Base-by-base conservation (phyloP, 2,329 filamentous ascomycete genomes). In the Cercospora janseana region DNA sequence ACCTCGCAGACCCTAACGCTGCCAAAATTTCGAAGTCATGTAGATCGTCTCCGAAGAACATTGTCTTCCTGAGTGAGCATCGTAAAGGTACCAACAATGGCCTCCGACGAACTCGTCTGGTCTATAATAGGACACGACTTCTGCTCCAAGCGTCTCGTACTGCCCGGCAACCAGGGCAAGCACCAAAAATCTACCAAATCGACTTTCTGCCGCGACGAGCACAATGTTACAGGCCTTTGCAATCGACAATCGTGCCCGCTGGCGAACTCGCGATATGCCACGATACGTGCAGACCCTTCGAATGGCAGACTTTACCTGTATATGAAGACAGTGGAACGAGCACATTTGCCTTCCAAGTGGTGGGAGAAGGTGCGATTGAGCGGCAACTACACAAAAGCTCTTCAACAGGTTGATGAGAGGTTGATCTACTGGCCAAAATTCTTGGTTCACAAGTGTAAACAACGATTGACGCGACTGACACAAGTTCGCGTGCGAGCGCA, bases 41-140 rank as follows among this genome's bases (percentile, higher is more conserved):
- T 20, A 23, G 29, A 35, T 24, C 35, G 16, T 45, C 21, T 20
- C 28, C 21, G n/a, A n/a, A 9, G 20, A 13, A 40, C 35, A 6
- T 24, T 23, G 23, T 24, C 16, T 37, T 8, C 20, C 8, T 16
- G 12, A 23, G 16, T 1, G 5, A 12, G 4, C 20, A 3, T 8
- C 1, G 16, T 13, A n/a, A 1, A 10, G 2, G 8, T 21, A 23
- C 37, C 37, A 44, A 53, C 29, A 34, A 94, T 93, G 87, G 83
- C 88, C 51, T 94, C 89, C 57, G 92, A 97, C 77, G 92, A 97
- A 73, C 94, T 97, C 59, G 86, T 97, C 58, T 98, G 93, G 93
- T 85, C 91, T 70, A 88, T 96, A 51, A 95, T 96, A 61, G 94
- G 95, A 72, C 88, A 93, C 72, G 87, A 92, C 68, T 94, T 93